These are phyloP conservation scores for Alternaria rosae DNA, from an alignment of 2,329 filamentous ascomycete genomes.

Conservation along the genomic window DNA sequence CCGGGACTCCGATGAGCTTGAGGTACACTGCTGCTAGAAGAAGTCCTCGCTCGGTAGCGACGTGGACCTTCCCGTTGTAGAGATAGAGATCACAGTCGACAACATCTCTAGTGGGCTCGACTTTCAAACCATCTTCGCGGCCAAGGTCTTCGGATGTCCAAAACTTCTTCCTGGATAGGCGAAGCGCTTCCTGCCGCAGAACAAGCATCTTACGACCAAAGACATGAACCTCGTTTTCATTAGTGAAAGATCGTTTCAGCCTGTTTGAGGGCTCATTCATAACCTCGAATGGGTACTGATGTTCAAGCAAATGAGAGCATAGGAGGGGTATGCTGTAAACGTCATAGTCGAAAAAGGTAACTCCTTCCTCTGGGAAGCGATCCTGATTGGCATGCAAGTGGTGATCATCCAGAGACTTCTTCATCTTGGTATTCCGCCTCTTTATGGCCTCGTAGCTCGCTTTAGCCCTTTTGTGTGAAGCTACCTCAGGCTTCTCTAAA, in stretches of 20 bases:
- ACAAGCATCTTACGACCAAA: slow-evolving; percentile 9
- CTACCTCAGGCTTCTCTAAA: background rate
- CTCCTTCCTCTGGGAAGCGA: slow-evolving; percentile 1
- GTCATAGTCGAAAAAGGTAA: slow-evolving; percentile 12
- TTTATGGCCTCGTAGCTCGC: background rate
- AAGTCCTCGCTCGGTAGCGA: slow-evolving; percentile 26
- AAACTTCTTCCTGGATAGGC: background rate
- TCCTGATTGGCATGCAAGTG: background rate
- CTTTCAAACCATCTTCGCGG: slow-evolving; percentile 4
- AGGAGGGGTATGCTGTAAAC: slow-evolving; percentile 24
- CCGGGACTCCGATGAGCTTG: slow-evolving; percentile 21
- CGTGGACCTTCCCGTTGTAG: slow-evolving; percentile 17
- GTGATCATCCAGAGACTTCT: background rate
- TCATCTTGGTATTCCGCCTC: background rate
- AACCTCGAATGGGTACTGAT: background rate
- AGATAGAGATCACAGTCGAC: slow-evolving; percentile 29
- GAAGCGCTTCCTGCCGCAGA: slow-evolving; percentile 3
- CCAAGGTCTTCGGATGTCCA: slow-evolving; percentile 13
- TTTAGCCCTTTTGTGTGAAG: background rate
- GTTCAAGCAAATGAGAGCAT: slow-evolving; percentile 14
- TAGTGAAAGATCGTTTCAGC: background rate
- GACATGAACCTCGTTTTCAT: slow-evolving; percentile 6
- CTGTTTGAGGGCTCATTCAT: background rate
- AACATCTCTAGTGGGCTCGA: slow-evolving; percentile 10
- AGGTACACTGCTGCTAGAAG: slow-evolving; percentile 23